Evolutionary conservation across 2,329 filamentous ascomycete species (phyloP).

Genomic region (Colletotrichum graminicola): DNA sequence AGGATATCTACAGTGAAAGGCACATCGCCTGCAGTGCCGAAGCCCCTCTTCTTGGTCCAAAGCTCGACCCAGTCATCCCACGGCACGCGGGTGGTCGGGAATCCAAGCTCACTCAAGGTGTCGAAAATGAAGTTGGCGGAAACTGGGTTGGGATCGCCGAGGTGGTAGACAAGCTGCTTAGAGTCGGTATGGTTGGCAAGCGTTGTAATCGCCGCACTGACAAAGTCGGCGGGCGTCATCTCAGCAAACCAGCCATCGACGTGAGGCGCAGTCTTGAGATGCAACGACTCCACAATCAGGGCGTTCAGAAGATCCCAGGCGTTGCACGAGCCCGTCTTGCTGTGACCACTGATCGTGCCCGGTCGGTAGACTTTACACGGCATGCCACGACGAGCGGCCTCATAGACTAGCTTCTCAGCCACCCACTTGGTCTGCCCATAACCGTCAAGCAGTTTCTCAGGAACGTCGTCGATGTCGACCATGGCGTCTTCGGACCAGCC

Average conservation of each 20-base stretch:
- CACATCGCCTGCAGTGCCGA: conserved; percentile 74
- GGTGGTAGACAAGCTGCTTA: conserved; percentile 76
- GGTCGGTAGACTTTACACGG: conserved; percentile 79
- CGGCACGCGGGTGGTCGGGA: conserved; percentile 72
- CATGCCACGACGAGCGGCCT: conserved; percentile 76
- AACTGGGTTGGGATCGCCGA: conserved; percentile 79
- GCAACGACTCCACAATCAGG: conserved; percentile 80
- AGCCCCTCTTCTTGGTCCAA: conserved; percentile 79
- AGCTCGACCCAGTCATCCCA: conserved; percentile 82
- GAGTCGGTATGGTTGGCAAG: conserved; percentile 73
- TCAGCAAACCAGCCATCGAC: conserved; percentile 82
- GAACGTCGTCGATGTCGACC: conserved; percentile 76
- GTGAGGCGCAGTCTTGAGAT: conserved; percentile 76
- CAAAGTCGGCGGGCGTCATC: conserved; percentile 88
- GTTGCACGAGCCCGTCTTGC: conserved; percentile 79
- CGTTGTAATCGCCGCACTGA: conserved; percentile 79
- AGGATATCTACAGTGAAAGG: conserved; percentile 84
- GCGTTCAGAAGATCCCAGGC: conserved; percentile 83
- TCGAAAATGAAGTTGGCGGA: conserved; percentile 75
- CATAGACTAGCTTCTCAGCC: conserved; percentile 79
- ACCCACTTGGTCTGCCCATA: conserved; percentile 89
- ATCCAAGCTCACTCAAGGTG: conserved; percentile 75
- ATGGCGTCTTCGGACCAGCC: conserved; percentile 80
- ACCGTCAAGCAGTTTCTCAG: conserved; percentile 76
- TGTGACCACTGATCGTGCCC: conserved; percentile 84